phyloP scores from a whole-genome alignment of 352 stramenopile species.

The Globisporangium cystogenes region DNA sequence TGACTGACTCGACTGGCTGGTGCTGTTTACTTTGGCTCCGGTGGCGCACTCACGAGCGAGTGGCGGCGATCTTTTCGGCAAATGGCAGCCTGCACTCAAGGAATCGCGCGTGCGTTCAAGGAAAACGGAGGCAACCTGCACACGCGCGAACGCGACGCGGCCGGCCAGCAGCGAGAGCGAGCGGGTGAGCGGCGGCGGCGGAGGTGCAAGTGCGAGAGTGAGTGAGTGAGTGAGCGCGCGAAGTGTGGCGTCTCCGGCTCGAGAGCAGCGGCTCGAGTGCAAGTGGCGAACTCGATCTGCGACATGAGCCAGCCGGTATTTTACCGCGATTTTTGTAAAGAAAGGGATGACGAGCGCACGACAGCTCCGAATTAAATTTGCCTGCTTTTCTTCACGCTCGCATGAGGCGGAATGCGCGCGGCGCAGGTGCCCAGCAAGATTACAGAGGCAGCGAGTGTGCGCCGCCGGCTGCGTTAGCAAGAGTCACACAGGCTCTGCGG shows the following conservation, averaged over 20 bases:
- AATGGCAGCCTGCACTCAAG: slow-evolving; percentile 14
- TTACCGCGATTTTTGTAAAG: slow-evolving; percentile 1
- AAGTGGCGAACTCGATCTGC: slow-evolving; percentile 2
- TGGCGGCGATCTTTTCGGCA: slow-evolving; percentile 14
- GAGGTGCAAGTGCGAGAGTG: neutral
- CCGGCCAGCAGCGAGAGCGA: neutral
- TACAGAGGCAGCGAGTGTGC: no score
- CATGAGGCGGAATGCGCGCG: no score
- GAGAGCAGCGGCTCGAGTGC: neutral
- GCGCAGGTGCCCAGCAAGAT: no score
- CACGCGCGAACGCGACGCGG: neutral
- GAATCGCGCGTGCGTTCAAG: slow-evolving; percentile 10
- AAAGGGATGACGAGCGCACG: neutral
- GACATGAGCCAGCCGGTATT: slow-evolving; percentile 3
- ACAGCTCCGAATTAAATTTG: slow-evolving; percentile 1
- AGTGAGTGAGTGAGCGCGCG: neutral
- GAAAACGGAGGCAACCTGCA: slow-evolving; percentile 1
- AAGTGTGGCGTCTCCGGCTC: no score
- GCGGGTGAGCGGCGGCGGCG: no score
- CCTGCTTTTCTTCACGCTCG: slow-evolving; percentile 4
- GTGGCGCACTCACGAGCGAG: neutral
- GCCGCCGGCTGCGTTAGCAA: no score
- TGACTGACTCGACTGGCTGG: no score
- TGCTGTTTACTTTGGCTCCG: neutral
- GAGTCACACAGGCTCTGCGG: no score